Evolutionary conservation across 2,329 filamentous ascomycete species (phyloP).

Genomic region (Ascochyta viciae-villosae): DNA sequence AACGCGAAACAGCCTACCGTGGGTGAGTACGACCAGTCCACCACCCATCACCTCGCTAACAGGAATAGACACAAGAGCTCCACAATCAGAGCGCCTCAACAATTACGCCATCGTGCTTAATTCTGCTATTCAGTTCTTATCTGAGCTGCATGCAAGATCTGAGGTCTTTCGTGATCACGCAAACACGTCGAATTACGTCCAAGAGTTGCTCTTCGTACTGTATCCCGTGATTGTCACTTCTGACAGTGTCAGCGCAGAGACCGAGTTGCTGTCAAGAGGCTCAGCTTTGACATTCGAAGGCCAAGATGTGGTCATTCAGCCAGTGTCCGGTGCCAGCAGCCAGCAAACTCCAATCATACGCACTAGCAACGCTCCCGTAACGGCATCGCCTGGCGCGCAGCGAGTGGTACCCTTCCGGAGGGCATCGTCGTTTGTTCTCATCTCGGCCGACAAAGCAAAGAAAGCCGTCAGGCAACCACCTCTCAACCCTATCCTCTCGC

Average conservation of each 20-base stretch:
- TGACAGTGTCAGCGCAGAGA: slow-evolving; percentile 81
- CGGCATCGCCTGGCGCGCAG: slow-evolving; percentile 43
- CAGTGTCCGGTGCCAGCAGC: slow-evolving; percentile 68
- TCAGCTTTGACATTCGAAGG: slow-evolving; percentile 85
- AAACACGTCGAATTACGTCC: slow-evolving; percentile 78
- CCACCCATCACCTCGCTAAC: slow-evolving; percentile 16
- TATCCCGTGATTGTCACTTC: slow-evolving; percentile 90
- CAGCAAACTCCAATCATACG: slow-evolving; percentile 72
- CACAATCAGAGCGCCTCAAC: slow-evolving; percentile 51
- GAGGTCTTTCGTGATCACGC: slow-evolving; percentile 83
- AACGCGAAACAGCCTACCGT: slow-evolving; percentile 60
- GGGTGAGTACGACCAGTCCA: slow-evolving; percentile 25
- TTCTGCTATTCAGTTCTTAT: slow-evolving; percentile 78
- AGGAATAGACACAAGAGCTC: slow-evolving; percentile 38
- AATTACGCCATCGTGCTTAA: slow-evolving; percentile 73
- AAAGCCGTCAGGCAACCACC: slow-evolving; percentile 64
- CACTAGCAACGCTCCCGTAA: slow-evolving; percentile 65
- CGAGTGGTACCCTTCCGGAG: slow-evolving; percentile 73
- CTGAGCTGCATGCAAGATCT: slow-evolving; percentile 79
- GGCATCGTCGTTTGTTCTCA: slow-evolving; percentile 88
- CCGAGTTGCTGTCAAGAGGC: slow-evolving; percentile 84
- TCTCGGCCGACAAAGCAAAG: slow-evolving; percentile 73
- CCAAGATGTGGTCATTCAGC: slow-evolving; percentile 81
- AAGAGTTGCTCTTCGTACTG: slow-evolving; percentile 77
- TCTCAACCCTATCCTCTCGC: slow-evolving; percentile 68